phyloP scores from a whole-genome alignment of 495 filamentous ascomycete species.

The Endocarpon pusillum region DNA sequence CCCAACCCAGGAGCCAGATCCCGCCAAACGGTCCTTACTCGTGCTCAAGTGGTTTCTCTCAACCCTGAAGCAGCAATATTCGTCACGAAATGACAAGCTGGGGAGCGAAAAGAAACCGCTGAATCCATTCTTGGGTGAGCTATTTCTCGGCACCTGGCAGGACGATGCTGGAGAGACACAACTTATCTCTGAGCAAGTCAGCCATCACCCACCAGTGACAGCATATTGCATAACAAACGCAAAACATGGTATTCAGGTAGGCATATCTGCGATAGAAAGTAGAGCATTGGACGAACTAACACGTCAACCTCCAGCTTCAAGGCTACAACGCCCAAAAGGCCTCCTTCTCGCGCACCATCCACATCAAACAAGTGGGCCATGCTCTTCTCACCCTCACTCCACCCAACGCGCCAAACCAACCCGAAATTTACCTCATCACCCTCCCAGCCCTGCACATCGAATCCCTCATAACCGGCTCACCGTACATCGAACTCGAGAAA shows the following conservation, averaged over 20 bases:
- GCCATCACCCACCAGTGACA: conserved; percentile 94
- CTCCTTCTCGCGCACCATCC: conserved; percentile 79
- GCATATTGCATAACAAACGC: conserved; percentile 84
- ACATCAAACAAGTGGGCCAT: conserved; percentile 92
- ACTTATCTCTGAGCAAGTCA: conserved; percentile 67
- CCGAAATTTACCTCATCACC: conserved; percentile 78
- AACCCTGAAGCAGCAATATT: conserved; percentile 90
- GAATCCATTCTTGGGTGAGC: conserved; percentile 79
- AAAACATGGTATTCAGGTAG: conserved; percentile 56
- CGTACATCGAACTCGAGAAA: conserved; percentile 80
- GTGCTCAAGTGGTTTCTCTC: conserved; percentile 96
- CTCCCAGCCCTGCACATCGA: conserved; percentile 88
- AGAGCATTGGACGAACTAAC: too few species aligned
- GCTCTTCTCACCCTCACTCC: conserved; percentile 63
- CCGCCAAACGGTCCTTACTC: conserved; percentile 65
- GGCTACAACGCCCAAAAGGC: conserved; percentile 98
- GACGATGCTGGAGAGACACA: conserved; percentile 54
- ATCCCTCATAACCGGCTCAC: conserved; percentile 76
- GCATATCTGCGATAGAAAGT: too few species aligned
- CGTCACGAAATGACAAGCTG: conserved; percentile 73
- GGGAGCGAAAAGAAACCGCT: conserved; percentile 96
- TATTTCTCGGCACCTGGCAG: conserved; percentile 80
- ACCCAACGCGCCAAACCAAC: conserved; percentile 24
- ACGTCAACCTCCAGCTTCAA: conserved; percentile 49
- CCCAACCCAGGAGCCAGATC: conserved; percentile 62